Percentiles rank a stretch among this genome's conserved stretches.
phyloP scores from a whole-genome alignment of 768 basidiomycete genomes.

The Cystofilobasidium bisporidii region DNA sequence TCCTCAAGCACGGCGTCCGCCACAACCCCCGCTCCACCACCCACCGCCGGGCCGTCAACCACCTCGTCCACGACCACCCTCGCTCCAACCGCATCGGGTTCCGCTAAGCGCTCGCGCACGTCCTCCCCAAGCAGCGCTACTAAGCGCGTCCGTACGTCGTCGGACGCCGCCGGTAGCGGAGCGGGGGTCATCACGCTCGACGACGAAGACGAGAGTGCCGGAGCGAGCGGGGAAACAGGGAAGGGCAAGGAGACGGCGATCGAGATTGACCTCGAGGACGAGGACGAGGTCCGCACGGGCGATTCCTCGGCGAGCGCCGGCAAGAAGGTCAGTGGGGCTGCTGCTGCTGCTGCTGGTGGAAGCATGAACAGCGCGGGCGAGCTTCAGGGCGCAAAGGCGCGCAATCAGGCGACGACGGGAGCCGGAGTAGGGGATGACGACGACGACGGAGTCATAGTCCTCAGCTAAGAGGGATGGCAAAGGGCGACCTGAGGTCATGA shows the following conservation, averaged over 20 bases:
- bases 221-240: too few species aligned
- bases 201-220: background rate
- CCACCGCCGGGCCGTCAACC: background rate
- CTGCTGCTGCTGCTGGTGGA: too few species aligned
- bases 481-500: too few species aligned
- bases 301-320: too few species aligned
- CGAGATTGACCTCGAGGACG: conserved; percentile 3
- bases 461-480: too few species aligned
- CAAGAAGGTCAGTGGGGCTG: too few species aligned
- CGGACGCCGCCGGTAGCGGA: background rate
- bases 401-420: too few species aligned
- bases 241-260: background rate
- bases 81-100: background rate
- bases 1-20: background rate
- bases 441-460: too few species aligned
- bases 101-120: background rate
- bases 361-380: too few species aligned
- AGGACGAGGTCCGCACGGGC: background rate
- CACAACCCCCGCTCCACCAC: background rate
- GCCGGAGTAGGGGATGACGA: too few species aligned
- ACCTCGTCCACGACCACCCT: background rate
- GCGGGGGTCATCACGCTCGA: background rate
- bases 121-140: background rate
- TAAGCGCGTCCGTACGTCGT: background rate
- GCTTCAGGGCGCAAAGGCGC: too few species aligned